phyloP scores from a whole-genome alignment of 805 yeast genomes.

The Nakazawaea populi region DNA sequence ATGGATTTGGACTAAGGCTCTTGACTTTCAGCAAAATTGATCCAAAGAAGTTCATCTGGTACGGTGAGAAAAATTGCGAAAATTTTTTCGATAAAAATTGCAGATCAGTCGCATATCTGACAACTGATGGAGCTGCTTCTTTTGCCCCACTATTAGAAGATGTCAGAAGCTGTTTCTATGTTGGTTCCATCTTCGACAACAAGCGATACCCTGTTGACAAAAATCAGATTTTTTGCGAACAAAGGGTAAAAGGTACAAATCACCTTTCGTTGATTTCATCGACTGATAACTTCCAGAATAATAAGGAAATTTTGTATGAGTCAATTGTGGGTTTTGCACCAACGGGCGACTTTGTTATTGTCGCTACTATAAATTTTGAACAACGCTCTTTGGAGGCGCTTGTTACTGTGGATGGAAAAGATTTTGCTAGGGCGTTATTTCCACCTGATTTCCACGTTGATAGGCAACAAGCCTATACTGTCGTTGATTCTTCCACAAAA shows the following conservation, averaged over 20 bases:
- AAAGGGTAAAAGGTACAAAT: slow-evolving; percentile 24
- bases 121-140: slow-evolving; percentile 60
- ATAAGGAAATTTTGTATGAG: slow-evolving; percentile 38
- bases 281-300: slow-evolving; percentile 42
- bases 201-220: slow-evolving; percentile 25
- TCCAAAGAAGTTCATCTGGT: slow-evolving; percentile 58
- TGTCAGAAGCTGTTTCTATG: slow-evolving; percentile 61
- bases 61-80: slow-evolving; percentile 57
- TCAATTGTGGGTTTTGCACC: slow-evolving; percentile 69
- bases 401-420: slow-evolving; percentile 73
- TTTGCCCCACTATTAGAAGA: slow-evolving; percentile 51
- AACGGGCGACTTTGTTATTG: slow-evolving; percentile 65
- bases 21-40: slow-evolving; percentile 60
- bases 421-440: slow-evolving; percentile 73
- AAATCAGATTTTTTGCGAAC: slow-evolving; percentile 62
- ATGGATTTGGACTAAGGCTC: slow-evolving; percentile 28
- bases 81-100: slow-evolving; percentile 40
- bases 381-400: slow-evolving; percentile 51
- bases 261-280: slow-evolving; percentile 34
- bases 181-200: slow-evolving; percentile 43
- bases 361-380: slow-evolving; percentile 52
- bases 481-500: slow-evolving; percentile 65
- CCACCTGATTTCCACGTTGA: slow-evolving; percentile 62
- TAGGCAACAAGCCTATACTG: slow-evolving; percentile 67
- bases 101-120: slow-evolving; percentile 49